A percentile compares a stretch with the other conserved stretches of the same genome.
phyloP scores from a whole-genome alignment of 805 yeast genomes.

The Pichia manshurica region DNA sequence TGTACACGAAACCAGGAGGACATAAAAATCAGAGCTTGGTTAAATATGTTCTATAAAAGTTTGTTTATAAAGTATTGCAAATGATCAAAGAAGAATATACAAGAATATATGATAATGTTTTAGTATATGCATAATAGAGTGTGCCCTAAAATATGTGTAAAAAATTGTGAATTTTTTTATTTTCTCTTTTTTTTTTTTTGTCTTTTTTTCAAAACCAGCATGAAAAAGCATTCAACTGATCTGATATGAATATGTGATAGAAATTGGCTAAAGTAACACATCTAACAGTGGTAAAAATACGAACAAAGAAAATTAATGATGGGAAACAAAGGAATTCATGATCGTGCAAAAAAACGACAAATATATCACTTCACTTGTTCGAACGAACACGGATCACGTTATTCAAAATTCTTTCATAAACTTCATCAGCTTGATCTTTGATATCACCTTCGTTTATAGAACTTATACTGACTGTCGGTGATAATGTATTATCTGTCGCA shows the following conservation, averaged over 20 bases:
- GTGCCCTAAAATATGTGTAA: too few relatives aligned
- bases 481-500: constrained; percentile 16
- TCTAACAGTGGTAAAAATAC: neutral
- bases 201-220: too few relatives aligned
- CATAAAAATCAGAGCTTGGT: too few relatives aligned
- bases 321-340: neutral
- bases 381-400: constrained; percentile 62
- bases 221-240: too few relatives aligned
- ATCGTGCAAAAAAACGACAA: neutral
- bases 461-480: constrained; percentile 16
- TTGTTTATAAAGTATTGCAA: too few relatives aligned
- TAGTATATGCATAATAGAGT: too few relatives aligned
- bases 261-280: too few relatives aligned
- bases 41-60: too few relatives aligned
- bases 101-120: neutral
- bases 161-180: too few relatives aligned
- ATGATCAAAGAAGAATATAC: neutral
- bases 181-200: too few relatives aligned
- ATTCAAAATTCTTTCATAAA: constrained; percentile 64
- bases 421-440: constrained; percentile 53
- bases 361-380: constrained; percentile 27
- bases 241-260: too few relatives aligned
- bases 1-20: too few relatives aligned
- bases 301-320: neutral
- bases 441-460: constrained; percentile 19